A percentile compares a stretch with the other conserved stretches of the same genome.
These are phyloP conservation scores for Aspergillus ochraceus DNA, from an alignment of 2,329 filamentous ascomycete genomes.

Conservation along the genomic window DNA sequence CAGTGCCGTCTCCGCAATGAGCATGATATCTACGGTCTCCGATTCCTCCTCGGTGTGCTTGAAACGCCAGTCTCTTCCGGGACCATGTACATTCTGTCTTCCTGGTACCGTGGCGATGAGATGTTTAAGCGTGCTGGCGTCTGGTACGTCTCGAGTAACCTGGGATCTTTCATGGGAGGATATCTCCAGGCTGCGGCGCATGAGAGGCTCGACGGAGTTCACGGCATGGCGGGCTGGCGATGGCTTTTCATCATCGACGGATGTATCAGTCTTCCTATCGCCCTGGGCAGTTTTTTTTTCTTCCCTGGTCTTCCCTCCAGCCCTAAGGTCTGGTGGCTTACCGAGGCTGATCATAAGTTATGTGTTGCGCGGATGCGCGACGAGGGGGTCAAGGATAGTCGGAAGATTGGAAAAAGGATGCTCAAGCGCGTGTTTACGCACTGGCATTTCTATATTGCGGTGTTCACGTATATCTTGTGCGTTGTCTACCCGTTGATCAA, in stretches of 20 bases:
- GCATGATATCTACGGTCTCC: constrained; percentile 31
- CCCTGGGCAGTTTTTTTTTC: constrained; percentile 41
- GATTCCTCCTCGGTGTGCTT: constrained; percentile 35
- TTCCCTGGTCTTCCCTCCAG: constrained; percentile 36
- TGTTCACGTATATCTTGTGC: constrained; percentile 26
- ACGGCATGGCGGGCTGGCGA: constrained; percentile 30
- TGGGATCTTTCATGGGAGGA: constrained; percentile 33
- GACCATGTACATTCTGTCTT: constrained; percentile 36
- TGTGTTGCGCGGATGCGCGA: constrained; percentile 18
- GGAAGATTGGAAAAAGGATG: constrained; percentile 20
- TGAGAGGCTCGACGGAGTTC: constrained; percentile 23
- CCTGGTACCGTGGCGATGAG: constrained; percentile 42
- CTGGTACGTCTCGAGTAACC: constrained; percentile 30
- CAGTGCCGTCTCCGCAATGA: constrained; percentile 23
- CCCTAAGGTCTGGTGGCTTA: constrained; percentile 33
- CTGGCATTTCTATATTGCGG: constrained; percentile 33
- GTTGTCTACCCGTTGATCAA: constrained; percentile 1
- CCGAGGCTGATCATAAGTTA: constrained; percentile 24
- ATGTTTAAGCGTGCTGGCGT: constrained; percentile 34
- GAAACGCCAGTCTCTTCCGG: constrained; percentile 31
- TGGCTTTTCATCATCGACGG: constrained; percentile 41
- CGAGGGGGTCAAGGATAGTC: constrained; percentile 21
- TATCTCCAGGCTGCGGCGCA: constrained; percentile 35
- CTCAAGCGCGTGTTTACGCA: constrained; percentile 28
- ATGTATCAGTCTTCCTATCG: constrained; percentile 42